Conservation (phyloP, 2,329 filamentous ascomycete genomes). For the Fusarium gaditjirri region DNA sequence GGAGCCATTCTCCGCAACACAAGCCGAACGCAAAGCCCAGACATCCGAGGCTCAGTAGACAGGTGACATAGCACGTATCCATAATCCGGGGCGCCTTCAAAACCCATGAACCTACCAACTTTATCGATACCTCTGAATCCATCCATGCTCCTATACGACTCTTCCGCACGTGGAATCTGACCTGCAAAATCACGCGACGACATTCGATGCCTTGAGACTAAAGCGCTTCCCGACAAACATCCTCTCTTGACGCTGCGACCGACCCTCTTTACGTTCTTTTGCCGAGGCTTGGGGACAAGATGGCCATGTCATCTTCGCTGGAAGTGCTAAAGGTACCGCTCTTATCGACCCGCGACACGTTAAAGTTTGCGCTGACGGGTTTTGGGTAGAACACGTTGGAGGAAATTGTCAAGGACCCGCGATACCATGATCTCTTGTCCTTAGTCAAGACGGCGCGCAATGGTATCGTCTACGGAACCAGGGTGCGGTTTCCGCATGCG, state of each 20-base stretch:
- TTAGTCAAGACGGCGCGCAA: constrained; percentile 95
- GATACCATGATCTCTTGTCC: constrained; percentile 84
- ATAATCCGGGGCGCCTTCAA: constrained; percentile 19
- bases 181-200: constrained; percentile 17
- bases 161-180: constrained; percentile 7
- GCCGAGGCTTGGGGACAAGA: constrained; percentile 40
- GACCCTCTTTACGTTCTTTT: constrained; percentile 13
- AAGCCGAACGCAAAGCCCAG: constrained; percentile 33
- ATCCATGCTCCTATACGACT: constrained; percentile 12
- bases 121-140: constrained; percentile 12
- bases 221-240: constrained; percentile 4
- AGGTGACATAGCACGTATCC: constrained; percentile 30
- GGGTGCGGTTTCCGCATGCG: constrained; percentile 98
- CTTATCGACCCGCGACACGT: neutral
- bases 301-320: constrained; percentile 44
- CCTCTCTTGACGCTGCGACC: constrained; percentile 23
- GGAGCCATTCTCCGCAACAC: constrained; percentile 35
- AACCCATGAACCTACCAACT: constrained; percentile 20
- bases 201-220: constrained; percentile 27
- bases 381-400: constrained; percentile 72
- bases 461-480: constrained; percentile 95
- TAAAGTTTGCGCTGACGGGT: constrained; percentile 17
- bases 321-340: constrained; percentile 45
- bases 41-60: constrained; percentile 38
- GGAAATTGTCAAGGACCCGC: constrained; percentile 81